Evolutionary conservation across 495 filamentous ascomycete species (phyloP).

Genomic region (Talaromyces liani): DNA sequence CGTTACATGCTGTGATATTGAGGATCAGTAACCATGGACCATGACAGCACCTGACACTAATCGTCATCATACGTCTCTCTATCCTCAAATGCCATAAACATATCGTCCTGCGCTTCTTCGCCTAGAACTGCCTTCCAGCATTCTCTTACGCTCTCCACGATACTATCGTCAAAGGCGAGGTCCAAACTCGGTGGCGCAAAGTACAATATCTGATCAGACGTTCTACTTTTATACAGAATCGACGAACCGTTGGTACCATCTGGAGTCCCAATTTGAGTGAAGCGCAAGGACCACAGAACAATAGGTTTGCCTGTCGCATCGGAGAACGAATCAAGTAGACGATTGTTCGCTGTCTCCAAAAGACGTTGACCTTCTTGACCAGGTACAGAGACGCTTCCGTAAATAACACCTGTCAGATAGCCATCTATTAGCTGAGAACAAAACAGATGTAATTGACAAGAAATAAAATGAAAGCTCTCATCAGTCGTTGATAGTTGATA

Average conservation of each 20-base stretch:
- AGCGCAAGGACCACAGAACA: slow-evolving; percentile 55
- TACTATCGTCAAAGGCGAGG: slow-evolving; percentile 61
- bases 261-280: slow-evolving; percentile 41
- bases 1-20: not conserved
- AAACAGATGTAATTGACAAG: slow-evolving; percentile 8
- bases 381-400: slow-evolving; percentile 44
- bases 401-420: slow-evolving; percentile 56
- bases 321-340: slow-evolving; percentile 38
- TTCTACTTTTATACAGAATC: slow-evolving; percentile 14
- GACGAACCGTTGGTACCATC: slow-evolving; percentile 12
- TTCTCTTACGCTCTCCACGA: slow-evolving; percentile 50
- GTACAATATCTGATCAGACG: slow-evolving; percentile 21
- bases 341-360: slow-evolving; percentile 47
- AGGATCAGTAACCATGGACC: not conserved
- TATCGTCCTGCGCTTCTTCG: slow-evolving; percentile 32
- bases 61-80: slow-evolving; percentile 17
- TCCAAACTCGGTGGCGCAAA: slow-evolving; percentile 52
- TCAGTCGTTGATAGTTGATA: slow-evolving; percentile 75
- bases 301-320: slow-evolving; percentile 25
- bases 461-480: slow-evolving; percentile 31
- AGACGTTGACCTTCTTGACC: slow-evolving; percentile 28
- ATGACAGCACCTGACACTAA: not conserved
- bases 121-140: slow-evolving; percentile 58
- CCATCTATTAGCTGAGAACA: slow-evolving; percentile 9
- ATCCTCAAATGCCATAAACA: slow-evolving; percentile 57